Conservation (phyloP, 306 rosid species). For the Mucuna pruriens region DNA sequence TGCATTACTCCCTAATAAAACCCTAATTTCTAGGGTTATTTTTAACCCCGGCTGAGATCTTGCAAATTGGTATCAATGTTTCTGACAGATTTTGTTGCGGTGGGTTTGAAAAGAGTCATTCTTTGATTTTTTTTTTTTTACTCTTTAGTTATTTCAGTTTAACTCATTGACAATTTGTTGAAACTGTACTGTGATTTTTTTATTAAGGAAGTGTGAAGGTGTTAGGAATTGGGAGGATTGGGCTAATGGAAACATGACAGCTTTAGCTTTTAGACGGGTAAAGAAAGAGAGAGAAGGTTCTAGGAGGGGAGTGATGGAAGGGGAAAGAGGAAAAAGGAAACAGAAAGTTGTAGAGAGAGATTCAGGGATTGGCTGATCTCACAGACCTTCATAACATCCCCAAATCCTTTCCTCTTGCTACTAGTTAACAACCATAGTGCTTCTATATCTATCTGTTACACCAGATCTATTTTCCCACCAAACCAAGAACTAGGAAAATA, state of each 20-base stretch:
- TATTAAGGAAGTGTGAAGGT: constrained; percentile 63
- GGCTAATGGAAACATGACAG: constrained; percentile 57
- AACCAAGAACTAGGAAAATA: constrained; percentile 50
- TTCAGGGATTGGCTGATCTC: constrained; percentile 55
- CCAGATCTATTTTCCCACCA: constrained; percentile 75
- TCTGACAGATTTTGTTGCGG: constrained; percentile 42
- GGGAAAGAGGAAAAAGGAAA: constrained; percentile 35
- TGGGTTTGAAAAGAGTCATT: constrained; percentile 37
- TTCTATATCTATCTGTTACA: constrained; percentile 48
- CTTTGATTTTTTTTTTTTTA: neutral
- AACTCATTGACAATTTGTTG: constrained; percentile 38
- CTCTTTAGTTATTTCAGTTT: constrained; percentile 15
- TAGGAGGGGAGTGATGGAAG: constrained; percentile 2
- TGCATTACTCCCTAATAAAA: constrained; percentile 33
- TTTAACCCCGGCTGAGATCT: constrained; percentile 33
- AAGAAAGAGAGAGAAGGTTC: constrained; percentile 12
- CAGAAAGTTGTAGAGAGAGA: constrained; percentile 50
- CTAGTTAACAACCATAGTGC: constrained; percentile 49
- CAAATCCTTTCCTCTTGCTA: constrained; percentile 51
- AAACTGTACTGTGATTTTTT: constrained; percentile 25
- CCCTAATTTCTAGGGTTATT: constrained; percentile 62
- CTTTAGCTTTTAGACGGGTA: constrained; percentile 38
- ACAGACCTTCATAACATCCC: constrained; percentile 49
- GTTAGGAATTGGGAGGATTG: constrained; percentile 28
- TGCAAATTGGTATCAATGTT: constrained; percentile 40